Evolutionary conservation across 2,329 filamentous ascomycete genomes (phyloP).

Genomic region (Mariannaea sp.): DNA sequence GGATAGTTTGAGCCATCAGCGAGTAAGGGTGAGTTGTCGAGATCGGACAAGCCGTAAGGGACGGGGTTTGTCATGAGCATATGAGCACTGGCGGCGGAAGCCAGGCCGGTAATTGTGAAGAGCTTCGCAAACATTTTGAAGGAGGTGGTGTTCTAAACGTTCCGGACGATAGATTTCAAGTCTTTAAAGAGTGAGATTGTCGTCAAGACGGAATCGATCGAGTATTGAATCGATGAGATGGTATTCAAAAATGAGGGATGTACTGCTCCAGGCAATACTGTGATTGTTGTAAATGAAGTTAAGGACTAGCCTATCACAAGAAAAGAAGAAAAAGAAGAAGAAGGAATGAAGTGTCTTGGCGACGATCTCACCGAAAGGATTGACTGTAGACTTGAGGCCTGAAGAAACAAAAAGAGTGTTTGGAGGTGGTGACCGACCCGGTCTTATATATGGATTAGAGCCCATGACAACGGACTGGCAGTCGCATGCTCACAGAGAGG

Average conservation of each 20-base stretch:
- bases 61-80: constrained; percentile 72
- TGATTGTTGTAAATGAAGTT: constrained; percentile 25
- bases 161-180: constrained; percentile 39
- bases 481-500: constrained; percentile 14
- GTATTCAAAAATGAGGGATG: constrained; percentile 32
- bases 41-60: constrained; percentile 56
- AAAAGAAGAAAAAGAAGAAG: constrained; percentile 26
- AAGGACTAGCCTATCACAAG: constrained; percentile 37
- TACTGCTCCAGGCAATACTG: constrained; percentile 38
- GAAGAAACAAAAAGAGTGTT: constrained; percentile 24
- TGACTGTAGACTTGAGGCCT: constrained; percentile 37
- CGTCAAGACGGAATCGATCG: constrained; percentile 38
- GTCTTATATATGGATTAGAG: constrained; percentile 37
- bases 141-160: constrained; percentile 35
- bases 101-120: constrained; percentile 59
- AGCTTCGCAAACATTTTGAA: constrained; percentile 58
- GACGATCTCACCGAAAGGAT: constrained; percentile 39
- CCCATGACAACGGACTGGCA: constrained; percentile 26
- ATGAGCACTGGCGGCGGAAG: constrained; percentile 69
- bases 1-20: constrained; percentile 72
- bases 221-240: constrained; percentile 23
- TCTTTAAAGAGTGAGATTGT: constrained; percentile 31
- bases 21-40: constrained; percentile 67
- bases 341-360: constrained; percentile 38
- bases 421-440: constrained; percentile 19